Base-by-base conservation (phyloP, 179 eudicot species). In the Sideroxylon spinosum region DNA sequence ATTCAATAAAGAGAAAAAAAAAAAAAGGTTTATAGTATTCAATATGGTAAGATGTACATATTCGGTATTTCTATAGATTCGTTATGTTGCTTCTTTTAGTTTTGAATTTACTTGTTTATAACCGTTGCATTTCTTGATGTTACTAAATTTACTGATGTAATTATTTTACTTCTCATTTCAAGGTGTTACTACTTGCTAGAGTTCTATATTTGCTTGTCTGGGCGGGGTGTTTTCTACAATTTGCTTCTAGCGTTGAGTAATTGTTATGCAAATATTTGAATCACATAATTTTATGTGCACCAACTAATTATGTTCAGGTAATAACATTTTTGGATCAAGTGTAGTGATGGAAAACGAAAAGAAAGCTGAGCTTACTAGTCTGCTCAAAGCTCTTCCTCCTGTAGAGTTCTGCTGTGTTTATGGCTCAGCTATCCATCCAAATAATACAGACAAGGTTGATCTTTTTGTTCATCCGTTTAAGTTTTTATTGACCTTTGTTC, bases 381-480 rank as follows among this genome's bases (percentile, higher is more conserved):
- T 94, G 79, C 92, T 94, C 37, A 85, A 86, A 57, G 79, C 70
- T 79, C 97, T 96, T 19, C 99, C 99, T 28, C 93, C 92, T 26
- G 92, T 96, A 48, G 97, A 90, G 32, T 94, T 94, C 70, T 92
- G 95, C 77, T 96, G 97, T 85, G 80, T 91, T 49, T 94, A 96
- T 83, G 99, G 99, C 68, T 96, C 99, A 67, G 81, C 83, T 67
- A 94, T 96, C 79, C 98, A 94, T 80, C 98, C 97, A 56, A 94
- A 89, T 82, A 91, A 92, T 79, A 68, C 46, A 48, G 92, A 89
- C 59, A 78, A 96, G 94, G 95, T 91, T 68, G 81, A 63, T 61
- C 52, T 55, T 71, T 77, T 81, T 59, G 76, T 20, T 60, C 59
- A 59, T 23, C 77, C 48, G 78, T 26, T 28, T 37, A 12, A 26